Conservation (phyloP, 805 yeast genomes). For the Myxozyma mucilagina region DNA sequence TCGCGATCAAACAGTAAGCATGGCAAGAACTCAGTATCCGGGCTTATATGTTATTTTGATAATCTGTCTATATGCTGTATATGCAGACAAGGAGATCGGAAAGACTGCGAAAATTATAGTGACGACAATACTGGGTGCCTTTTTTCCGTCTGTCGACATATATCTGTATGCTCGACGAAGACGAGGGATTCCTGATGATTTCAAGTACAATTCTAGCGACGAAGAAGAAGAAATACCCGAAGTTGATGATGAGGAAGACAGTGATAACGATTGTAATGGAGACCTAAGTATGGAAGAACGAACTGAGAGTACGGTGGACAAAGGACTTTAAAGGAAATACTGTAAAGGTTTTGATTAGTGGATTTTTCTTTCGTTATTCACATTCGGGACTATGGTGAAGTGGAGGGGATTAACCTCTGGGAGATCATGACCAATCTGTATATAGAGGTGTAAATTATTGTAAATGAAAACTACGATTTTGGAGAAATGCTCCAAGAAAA, state of each 20-base stretch:
- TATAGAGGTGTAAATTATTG: too few species aligned
- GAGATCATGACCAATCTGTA: too few species aligned
- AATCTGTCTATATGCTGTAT: conserved; percentile 13
- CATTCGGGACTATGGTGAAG: too few species aligned
- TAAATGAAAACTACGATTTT: too few species aligned
- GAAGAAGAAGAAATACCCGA: conserved; percentile 8
- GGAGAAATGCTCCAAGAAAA: too few species aligned
- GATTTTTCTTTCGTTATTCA: too few species aligned
- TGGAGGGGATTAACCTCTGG: too few species aligned
- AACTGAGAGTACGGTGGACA: not conserved
- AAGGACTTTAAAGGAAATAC: too few species aligned
- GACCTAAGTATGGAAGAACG: not conserved
- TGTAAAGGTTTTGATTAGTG: too few species aligned
- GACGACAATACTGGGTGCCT: conserved; percentile 1
- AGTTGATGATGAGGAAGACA: not conserved
- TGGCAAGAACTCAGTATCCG: conserved; percentile 16
- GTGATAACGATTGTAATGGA: not conserved
- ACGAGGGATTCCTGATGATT: conserved; percentile 21
- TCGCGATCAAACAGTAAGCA: too few species aligned
- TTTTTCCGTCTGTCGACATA: conserved; percentile 21
- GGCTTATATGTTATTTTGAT: conserved; percentile 9
- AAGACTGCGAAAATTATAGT: conserved; percentile 8
- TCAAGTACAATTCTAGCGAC: conserved; percentile 11
- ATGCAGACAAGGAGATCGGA: conserved; percentile 7
- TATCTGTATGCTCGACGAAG: conserved; percentile 14